Conservation (phyloP, 2,329 filamentous ascomycete genomes). For the Diaporthe amygdali region DNA sequence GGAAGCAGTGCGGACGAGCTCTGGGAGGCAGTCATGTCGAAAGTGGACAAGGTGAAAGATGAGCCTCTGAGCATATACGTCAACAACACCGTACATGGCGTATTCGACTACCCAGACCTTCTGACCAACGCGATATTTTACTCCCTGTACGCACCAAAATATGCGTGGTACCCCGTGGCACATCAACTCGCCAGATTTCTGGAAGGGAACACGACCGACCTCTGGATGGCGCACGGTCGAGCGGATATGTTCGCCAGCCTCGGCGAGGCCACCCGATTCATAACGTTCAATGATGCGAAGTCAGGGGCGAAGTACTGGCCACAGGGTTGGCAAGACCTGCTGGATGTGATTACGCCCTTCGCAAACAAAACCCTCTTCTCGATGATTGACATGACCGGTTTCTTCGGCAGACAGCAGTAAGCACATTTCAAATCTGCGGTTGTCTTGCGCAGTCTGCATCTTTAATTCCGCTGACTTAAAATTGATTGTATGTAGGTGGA, state of each 20-base stretch:
- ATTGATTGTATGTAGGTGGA: conserved; percentile 22
- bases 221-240: conserved; percentile 39
- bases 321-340: conserved; percentile 34
- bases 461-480: background rate
- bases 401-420: conserved; percentile 37
- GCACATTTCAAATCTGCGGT: no score
- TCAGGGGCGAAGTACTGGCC: conserved; percentile 39
- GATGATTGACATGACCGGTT: conserved; percentile 30
- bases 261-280: conserved; percentile 35
- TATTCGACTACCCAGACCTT: conserved; percentile 41
- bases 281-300: conserved; percentile 37
- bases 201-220: conserved; percentile 43
- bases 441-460: no score
- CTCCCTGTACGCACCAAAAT: conserved; percentile 41
- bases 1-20: conserved; percentile 41
- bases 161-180: conserved; percentile 40
- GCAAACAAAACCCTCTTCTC: conserved; percentile 39
- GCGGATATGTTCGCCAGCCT: conserved; percentile 25
- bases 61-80: conserved; percentile 48
- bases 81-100: conserved; percentile 43
- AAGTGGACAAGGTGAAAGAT: conserved; percentile 38
- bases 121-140: conserved; percentile 43
- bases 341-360: conserved; percentile 39
- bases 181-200: conserved; percentile 39
- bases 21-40: conserved; percentile 35